Evolutionary conservation across 495 filamentous ascomycete genomes (phyloP), one percentile per base, ranked within the genome.

Genomic region (Xylaria palmicola): DNA sequence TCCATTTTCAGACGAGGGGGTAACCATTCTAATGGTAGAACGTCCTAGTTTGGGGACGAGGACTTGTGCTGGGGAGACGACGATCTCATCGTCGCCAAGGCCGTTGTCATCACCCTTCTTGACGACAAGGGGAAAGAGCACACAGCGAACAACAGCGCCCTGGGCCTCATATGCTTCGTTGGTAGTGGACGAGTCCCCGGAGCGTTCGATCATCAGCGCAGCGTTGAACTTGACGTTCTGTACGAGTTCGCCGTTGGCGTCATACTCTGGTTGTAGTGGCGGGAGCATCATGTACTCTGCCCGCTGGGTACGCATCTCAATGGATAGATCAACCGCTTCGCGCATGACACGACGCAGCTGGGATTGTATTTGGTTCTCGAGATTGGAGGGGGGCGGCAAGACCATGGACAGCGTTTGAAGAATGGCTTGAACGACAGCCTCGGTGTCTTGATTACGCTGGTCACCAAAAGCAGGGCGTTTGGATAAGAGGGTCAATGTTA

Each of bases 261-360:
- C 93, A 76, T 94, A 98, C 68, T 96, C 91, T 10, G 95, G 93
- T 64, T 92, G 90, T n/a, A 95, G 81, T 8, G 94, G 93, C 4
- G 93, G 93, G 6, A 96, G 86, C 93, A 98, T 97, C 74, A 94
- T 91, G 75, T 93, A 98, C 73, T 97, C 93, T 17, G 94, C 91
- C 13, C 92, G 82, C 71, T 98, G 94, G 17, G 88, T 93, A 65
- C 94, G 90, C 95, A 98, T 97, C 79, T 97, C 92, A 62, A 98
- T 85, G 3, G 92, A 90, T 4, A 98, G 81, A 41, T 87, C 88
- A 34, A 93, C 93, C 0, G 94, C 93, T 30, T 90, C 82, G 57
- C 83, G 83, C 63, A 97, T 83, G 15, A 98, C 89, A 66, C 90
- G 90, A 62, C 87, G 87, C 41, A 98, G 84, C 40, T 92, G 91